phyloP scores from a whole-genome alignment of 2,329 filamentous ascomycete genomes.

The Talaromyces sp. region DNA sequence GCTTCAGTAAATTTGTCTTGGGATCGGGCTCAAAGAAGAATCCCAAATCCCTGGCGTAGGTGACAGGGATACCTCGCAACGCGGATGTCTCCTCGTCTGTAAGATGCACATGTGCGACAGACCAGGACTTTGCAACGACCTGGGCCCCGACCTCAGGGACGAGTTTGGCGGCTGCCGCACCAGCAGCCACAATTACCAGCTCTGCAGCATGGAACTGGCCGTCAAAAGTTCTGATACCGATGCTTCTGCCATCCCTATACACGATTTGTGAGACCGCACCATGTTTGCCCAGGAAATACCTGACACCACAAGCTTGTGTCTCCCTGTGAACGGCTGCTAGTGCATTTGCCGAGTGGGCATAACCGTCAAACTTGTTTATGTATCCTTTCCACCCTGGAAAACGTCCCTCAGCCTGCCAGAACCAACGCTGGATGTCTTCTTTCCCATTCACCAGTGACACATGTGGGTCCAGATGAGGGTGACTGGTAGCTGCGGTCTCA shows the following conservation, averaged over 20 bases:
- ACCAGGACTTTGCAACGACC: conserved; percentile 53
- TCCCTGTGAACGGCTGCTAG: conserved; percentile 40
- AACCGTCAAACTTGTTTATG: conserved; percentile 52
- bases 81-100: conserved; percentile 48
- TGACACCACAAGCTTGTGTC: conserved; percentile 37
- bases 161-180: conserved; percentile 37
- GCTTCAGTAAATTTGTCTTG: conserved; percentile 52
- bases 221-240: conserved; percentile 23
- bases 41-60: conserved; percentile 55
- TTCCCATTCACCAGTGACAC: background rate
- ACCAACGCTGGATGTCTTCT: background rate
- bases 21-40: conserved; percentile 61
- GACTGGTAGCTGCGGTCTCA: background rate
- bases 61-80: conserved; percentile 55
- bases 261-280: conserved; percentile 14
- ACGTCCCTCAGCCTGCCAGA: conserved; percentile 25
- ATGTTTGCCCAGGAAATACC: conserved; percentile 39
- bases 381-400: conserved; percentile 54
- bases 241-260: background rate
- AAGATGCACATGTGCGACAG: conserved; percentile 55
- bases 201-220: conserved; percentile 31
- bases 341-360: conserved; percentile 51
- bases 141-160: conserved; percentile 46
- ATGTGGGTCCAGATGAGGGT: background rate
- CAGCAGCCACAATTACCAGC: conserved; percentile 47